phyloP scores from a whole-genome alignment of 768 basidiomycete genomes.

The Lactifluus subvellereus region DNA sequence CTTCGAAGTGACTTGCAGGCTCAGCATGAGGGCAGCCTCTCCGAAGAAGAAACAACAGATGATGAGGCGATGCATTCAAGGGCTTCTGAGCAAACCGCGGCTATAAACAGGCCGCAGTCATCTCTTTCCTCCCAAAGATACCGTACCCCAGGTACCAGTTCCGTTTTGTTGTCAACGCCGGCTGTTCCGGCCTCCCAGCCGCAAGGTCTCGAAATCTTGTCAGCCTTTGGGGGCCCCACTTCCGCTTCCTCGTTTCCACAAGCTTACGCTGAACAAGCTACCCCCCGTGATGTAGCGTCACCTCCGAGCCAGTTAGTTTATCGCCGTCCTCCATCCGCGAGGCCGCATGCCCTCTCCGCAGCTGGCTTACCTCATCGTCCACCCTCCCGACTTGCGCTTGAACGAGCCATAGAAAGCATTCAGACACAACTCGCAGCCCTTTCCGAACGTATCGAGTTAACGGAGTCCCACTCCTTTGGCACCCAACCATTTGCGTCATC shows the following conservation, averaged over 20 bases:
- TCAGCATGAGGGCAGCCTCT: conserved; percentile 25
- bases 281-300: conserved; percentile 6
- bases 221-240: conserved; percentile 55
- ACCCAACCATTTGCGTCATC: conserved; percentile 35
- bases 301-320: neutral
- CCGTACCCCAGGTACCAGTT: conserved; percentile 67
- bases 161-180: conserved; percentile 48
- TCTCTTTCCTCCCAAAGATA: conserved; percentile 73
- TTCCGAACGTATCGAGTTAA: conserved; percentile 53
- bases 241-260: conserved; percentile 34
- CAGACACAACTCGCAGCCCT: conserved; percentile 80
- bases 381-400: conserved; percentile 50
- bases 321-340: conserved; percentile 22
- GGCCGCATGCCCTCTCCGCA: conserved; percentile 22
- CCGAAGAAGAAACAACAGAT: conserved; percentile 23
- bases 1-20: conserved; percentile 6
- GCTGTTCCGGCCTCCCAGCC: conserved; percentile 64
- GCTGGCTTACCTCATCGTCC: conserved; percentile 34
- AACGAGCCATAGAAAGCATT: conserved; percentile 71
- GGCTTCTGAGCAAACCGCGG: conserved; percentile 24
- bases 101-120: conserved; percentile 58
- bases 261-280: conserved; percentile 29
- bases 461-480: conserved; percentile 42
- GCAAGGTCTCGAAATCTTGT: conserved; percentile 59
- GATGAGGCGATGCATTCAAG: conserved; percentile 22